Evolutionary conservation across 768 basidiomycete genomes (phyloP), one percentile per base, ranked within the genome.

Genomic region (Hortiboletus campestris): DNA sequence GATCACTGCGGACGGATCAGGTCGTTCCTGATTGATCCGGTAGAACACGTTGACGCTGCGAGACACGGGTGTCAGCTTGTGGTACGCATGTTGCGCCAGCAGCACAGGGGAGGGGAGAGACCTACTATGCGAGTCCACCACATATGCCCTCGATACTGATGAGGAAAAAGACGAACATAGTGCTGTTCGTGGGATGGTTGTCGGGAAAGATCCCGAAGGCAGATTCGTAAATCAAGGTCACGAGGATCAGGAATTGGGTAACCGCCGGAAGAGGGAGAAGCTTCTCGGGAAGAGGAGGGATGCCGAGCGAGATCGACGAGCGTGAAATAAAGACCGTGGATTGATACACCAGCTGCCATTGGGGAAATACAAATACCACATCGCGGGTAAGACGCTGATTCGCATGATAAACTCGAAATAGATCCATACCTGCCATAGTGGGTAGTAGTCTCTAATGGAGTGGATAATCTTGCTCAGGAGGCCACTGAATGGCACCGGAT

Each of bases 251-350:
- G 63, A 63, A 55, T 76, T 97, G 94, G 13, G 88, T 66, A 36
- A 92, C 71, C 0, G 92, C 85, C 6, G 95, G 95, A 3, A 92
- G 66, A 3, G 88, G 74, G 13, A 98, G 81, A 9, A 91, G 72
- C 1, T 72, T 76, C 17, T 75, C 67, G 0, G 94, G 92, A 6
- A 97, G 75, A 0, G 94, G 83, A 0, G 91, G 91, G 12, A 97
- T 59, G 13, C 91, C 91, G 39, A 95, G 72, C 8, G 93, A 90
- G 54, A 95, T 88, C 9, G 91, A 88, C 0, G 95, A 96, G 5
- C 95, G 88, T 6, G 95, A 96, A 56, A 98, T 68, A 75, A 98
- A 97, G 44, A 97, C 95, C 40, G 91, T 91, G 20, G 90, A 83
- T 77, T 91, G 91, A 65, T 94, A 94, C 29, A 93, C 84, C 38